Evolutionary conservation across 371 early-diverging fungal species (phyloP), one percentile per base, ranked within the genome.

Genomic region (Mucor mucedo): DNA sequence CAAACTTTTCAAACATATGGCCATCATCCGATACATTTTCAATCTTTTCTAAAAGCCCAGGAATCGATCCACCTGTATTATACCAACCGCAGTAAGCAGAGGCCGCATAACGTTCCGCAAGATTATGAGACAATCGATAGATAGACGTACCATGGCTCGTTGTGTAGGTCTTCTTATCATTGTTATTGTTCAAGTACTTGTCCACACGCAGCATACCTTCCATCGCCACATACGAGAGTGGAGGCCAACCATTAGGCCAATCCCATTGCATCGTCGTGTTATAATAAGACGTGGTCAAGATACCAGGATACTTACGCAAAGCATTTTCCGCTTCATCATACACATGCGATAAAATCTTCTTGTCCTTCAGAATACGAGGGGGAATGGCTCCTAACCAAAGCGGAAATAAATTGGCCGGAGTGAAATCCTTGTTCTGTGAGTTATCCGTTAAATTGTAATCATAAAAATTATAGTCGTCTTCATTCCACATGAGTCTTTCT

Each of bases 191-290:
- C 8, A 70, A 55, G 13, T 58, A 28, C 7, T 65, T 57, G 45
- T 77, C 57, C 2, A 79, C 62, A 32, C 66, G 75, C 4, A 75
- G 55, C 58, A 87, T 73, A 5, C 79, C 88, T 33, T 80, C 76
- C 52, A 88, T 79, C 8, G 85, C 62, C n/a, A 84, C 76, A 63
- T 84, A 84, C 16, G 79, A 73, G 29, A 84, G 72, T 13, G 87
- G 87, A 27, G 87, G 84, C 95, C 95, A 96, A 21, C 84, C 90
- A 70, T 92, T 92, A 1, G 95, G 96, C 60, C 79, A 90, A 66
- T 95, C 96, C 96, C 96, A 96, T 75, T 96, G 95, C 67, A 89
- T 77, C 0, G 84, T 84, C 33, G 86, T 86, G 41, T 84, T 68
- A 41, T 77, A 55, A 29, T 77, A 62, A 60, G 91, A 85, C 1